Conservation (phyloP, 495 filamentous ascomycete genomes). For the Sporormia fimetaria region DNA sequence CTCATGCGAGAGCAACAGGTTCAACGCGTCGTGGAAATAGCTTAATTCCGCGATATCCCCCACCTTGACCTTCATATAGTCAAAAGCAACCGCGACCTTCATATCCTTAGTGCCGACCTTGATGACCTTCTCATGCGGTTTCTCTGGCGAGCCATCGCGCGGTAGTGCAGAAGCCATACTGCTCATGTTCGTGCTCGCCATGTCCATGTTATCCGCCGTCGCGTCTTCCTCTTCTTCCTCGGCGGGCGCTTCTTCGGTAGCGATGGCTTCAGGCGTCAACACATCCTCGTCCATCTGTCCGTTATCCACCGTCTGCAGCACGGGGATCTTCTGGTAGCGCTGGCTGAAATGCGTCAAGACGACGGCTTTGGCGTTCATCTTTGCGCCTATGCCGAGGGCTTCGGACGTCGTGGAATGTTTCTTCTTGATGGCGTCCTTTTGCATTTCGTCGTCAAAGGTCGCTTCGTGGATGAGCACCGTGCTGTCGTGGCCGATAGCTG, state of each 20-base stretch:
- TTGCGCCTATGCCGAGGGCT: conserved; percentile 62
- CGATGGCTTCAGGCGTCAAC: conserved; percentile 23
- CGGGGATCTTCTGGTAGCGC: conserved; percentile 78
- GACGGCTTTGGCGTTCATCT: conserved; percentile 65
- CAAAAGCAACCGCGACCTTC: conserved; percentile 71
- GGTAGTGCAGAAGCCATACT: neutral
- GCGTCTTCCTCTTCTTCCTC: conserved; percentile 14
- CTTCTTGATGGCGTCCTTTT: conserved; percentile 70
- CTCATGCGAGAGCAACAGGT: conserved; percentile 49
- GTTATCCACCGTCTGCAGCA: conserved; percentile 35
- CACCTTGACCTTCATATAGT: conserved; percentile 75
- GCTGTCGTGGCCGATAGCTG: conserved; percentile 55
- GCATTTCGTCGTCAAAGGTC: conserved; percentile 80
- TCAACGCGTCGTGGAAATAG: conserved; percentile 58
- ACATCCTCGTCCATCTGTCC: conserved; percentile 25
- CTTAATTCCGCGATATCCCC: conserved; percentile 70
- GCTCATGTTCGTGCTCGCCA: neutral
- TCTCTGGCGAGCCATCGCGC: neutral
- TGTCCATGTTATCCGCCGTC: conserved; percentile 9
- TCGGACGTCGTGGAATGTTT: conserved; percentile 79
- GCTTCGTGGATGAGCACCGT: conserved; percentile 90
- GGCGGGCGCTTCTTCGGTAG: conserved; percentile 23
- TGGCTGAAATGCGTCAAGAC: conserved; percentile 91
- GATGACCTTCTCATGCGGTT: conserved; percentile 8
- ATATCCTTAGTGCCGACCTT: conserved; percentile 29